Percentiles rank a stretch among this genome's conserved stretches.
phyloP scores from a whole-genome alignment of 2,329 filamentous ascomycete species.

The Aotearoamyces nothofagi region DNA sequence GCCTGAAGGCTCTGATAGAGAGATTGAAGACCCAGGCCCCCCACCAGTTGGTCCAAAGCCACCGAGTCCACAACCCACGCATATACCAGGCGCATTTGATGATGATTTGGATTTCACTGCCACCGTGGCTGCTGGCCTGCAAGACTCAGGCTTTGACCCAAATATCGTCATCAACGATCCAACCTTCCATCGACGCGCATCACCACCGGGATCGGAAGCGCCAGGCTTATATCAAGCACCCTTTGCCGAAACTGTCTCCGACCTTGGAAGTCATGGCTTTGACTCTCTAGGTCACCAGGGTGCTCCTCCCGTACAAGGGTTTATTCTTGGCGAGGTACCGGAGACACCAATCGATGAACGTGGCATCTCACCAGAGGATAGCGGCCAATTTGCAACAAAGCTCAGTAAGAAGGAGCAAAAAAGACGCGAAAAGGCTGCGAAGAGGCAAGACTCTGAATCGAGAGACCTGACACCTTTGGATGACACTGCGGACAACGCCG shows the following conservation, averaged over 20 bases:
- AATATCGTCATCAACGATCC: conserved; percentile 55
- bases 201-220: conserved; percentile 44
- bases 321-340: conserved; percentile 30
- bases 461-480: background rate
- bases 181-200: conserved; percentile 44
- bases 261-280: conserved; percentile 19
- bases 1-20: conserved; percentile 18
- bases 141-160: conserved; percentile 56
- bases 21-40: conserved; percentile 25
- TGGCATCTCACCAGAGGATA: conserved; percentile 18
- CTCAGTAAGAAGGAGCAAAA: conserved; percentile 25
- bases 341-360: conserved; percentile 25
- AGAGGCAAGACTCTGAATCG: conserved; percentile 9
- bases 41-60: conserved; percentile 44
- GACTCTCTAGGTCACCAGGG: conserved; percentile 7
- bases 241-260: conserved; percentile 30
- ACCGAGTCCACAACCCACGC: conserved; percentile 26
- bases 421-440: conserved; percentile 27
- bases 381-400: conserved; percentile 17
- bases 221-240: conserved; percentile 30
- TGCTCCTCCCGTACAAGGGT: conserved; percentile 22
- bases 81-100: conserved; percentile 50
- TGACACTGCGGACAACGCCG: conserved; percentile 2
- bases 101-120: conserved; percentile 58
- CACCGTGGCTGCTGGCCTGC: conserved; percentile 49